Evolutionary conservation across 2,329 filamentous ascomycete species (phyloP), one percentile per base, ranked within the genome.

Genomic region (Colletotrichum sp.): DNA sequence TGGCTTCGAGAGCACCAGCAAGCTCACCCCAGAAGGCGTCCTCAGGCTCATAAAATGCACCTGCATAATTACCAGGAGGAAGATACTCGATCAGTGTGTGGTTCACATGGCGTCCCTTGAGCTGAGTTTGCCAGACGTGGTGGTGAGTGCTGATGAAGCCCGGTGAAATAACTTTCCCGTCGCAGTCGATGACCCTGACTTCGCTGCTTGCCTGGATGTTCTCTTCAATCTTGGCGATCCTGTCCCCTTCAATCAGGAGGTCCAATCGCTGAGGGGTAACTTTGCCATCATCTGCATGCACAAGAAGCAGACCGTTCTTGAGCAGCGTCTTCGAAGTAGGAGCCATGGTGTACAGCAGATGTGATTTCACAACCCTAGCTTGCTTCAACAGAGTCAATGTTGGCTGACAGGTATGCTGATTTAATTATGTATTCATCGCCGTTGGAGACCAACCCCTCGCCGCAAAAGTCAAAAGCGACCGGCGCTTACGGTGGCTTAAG

Each of bases 1-100:
- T 77, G 13, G 80, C 79, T 76, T 87, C 86, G 16, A 87, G 78
- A 18, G 80, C 81, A 3, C 86, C 87, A 12, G 81, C 83, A 6
- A 87, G 78, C 74, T 86, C 79, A n/a, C 86, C 86, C 83, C 87
- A 87, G 79, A 87, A 89, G 5, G 88, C 79, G 71, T 90, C 89
- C 3, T 86, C 80, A 3, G 76, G 28, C 8, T 62, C 22, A 13
- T 55, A 72, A 3, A 75, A 61, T 4, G 55, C 30, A 1, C 80
- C 72, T 78, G 81, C 82, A 78, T 70, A 84, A 79, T 8, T 84
- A 79, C 18, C 81, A 77, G 6, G 30, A 8, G 69, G 69, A 1
- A 81, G 48, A 68, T 83, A 83, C 27, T 80, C 79, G 22, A 80
- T 25, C 18, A 82, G 74, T 8, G 78, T 77, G 4, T 79, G 77